Evolutionary conservation across 257 asterid genomes (phyloP).

Genomic region (Solanum pennellii): DNA sequence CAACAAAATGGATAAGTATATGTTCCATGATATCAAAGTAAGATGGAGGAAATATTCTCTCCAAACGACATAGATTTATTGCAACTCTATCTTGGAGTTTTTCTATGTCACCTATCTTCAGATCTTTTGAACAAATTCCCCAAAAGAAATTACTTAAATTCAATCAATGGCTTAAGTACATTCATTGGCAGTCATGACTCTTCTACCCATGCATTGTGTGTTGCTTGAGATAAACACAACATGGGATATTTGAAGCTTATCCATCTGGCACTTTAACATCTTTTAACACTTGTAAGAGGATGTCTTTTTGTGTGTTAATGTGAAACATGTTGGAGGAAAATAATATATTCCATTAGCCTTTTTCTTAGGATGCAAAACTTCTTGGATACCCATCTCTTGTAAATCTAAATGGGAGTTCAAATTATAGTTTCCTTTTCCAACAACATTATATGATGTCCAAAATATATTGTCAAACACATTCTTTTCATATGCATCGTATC

Average conservation of each 20-base stretch:
- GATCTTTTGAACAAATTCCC: not conserved
- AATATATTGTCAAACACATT: not conserved
- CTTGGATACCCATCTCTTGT: too few relatives aligned
- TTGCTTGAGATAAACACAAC: not conserved
- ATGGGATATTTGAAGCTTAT: not conserved
- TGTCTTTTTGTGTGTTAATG: not conserved
- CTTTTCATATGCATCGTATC: constrained; percentile 3
- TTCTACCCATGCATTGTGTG: not conserved
- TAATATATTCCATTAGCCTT: not conserved
- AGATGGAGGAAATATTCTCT: not conserved
- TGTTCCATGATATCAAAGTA: too few relatives aligned
- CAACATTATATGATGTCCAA: not conserved
- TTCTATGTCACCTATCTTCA: not conserved
- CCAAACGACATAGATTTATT: not conserved
- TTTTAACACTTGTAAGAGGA: not conserved
- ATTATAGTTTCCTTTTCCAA: not conserved
- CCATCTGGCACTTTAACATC: not conserved
- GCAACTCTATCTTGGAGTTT: not conserved
- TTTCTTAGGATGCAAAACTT: too few relatives aligned
- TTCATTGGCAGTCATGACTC: not conserved
- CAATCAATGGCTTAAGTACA: not conserved
- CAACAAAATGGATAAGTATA: too few relatives aligned
- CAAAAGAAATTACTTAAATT: not conserved
- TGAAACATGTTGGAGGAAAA: not conserved
- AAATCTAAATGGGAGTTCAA: not conserved